Evolutionary conservation across 2,329 filamentous ascomycete species (phyloP).

Genomic region (Scedosporium apiospermum): DNA sequence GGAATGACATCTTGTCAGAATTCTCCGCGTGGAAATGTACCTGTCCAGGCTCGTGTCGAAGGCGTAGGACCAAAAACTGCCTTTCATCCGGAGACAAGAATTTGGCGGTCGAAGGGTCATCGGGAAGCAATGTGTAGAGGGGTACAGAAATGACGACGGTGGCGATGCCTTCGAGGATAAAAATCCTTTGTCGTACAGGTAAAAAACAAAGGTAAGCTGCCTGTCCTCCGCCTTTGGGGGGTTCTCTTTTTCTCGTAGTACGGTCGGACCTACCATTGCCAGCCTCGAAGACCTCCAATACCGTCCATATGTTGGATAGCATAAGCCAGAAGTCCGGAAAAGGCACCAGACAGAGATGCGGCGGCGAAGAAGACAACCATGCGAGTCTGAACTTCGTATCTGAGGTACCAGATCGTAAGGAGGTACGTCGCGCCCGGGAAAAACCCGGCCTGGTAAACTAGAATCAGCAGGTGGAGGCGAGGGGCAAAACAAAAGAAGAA

Average conservation of each 20-base stretch:
- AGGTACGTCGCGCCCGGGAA: constrained; percentile 26
- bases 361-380: constrained; percentile 75
- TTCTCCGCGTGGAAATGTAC: constrained; percentile 18
- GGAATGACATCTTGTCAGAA: constrained; percentile 66
- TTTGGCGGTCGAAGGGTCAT: constrained; percentile 83
- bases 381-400: constrained; percentile 43
- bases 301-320: constrained; percentile 63
- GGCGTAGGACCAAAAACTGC: neutral
- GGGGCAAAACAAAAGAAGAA: constrained; percentile 21
- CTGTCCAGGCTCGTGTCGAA: too few species aligned
- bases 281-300: constrained; percentile 46
- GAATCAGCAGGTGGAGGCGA: neutral
- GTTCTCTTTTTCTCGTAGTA: neutral
- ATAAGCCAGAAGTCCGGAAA: constrained; percentile 62
- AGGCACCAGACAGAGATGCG: constrained; percentile 69
- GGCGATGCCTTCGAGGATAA: constrained; percentile 62
- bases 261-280: constrained; percentile 38
- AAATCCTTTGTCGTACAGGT: constrained; percentile 58
- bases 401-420: constrained; percentile 49
- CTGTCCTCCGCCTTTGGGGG: too few species aligned
- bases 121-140: constrained; percentile 60
- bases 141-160: constrained; percentile 55
- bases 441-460: constrained; percentile 6
- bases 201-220: neutral
- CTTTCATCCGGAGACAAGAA: constrained; percentile 39